A percentile compares a stretch with the other conserved stretches of the same genome.
These are phyloP conservation scores for Suillus plorans DNA, from an alignment of 768 basidiomycete species.

Conservation along the genomic window DNA sequence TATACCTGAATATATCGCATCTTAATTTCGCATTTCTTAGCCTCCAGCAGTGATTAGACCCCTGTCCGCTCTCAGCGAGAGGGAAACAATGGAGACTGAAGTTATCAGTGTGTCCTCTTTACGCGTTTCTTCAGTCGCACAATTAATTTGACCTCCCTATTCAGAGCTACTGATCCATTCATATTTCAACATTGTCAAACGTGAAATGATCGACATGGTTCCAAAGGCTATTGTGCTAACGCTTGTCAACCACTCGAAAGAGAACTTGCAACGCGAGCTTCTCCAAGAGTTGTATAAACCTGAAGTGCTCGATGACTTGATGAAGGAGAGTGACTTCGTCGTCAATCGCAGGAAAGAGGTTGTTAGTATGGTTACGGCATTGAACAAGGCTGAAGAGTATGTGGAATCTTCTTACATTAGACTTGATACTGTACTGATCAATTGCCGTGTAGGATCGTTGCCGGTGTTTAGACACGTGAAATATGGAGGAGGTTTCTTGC, in stretches of 20 bases:
- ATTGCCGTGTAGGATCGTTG: conserved; percentile 49
- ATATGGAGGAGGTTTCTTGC: neutral
- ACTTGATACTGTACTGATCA: conserved; percentile 13
- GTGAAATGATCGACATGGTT: conserved; percentile 99
- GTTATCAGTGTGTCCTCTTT: conserved; percentile 85
- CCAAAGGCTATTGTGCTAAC: conserved; percentile 94
- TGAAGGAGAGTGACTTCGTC: conserved; percentile 93
- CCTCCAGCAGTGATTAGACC: conserved; percentile 89
- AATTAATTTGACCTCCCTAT: conserved; percentile 6
- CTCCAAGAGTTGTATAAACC: conserved; percentile 97
- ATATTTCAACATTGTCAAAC: conserved; percentile 98
- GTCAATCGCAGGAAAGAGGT: conserved; percentile 93
- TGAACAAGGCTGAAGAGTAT: conserved; percentile 96
- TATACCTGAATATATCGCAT: neutral
- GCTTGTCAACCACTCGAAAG: conserved; percentile 90
- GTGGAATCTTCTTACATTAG: conserved; percentile 5
- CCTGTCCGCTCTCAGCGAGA: conserved; percentile 85
- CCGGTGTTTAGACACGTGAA: conserved; percentile 46
- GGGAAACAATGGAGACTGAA: conserved; percentile 98
- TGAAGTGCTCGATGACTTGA: conserved; percentile 89
- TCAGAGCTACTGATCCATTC: conserved; percentile 93
- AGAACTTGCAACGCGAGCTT: conserved; percentile 90
- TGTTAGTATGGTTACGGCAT: conserved; percentile 85
- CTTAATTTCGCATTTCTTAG: conserved; percentile 28
- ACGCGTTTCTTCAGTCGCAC: neutral